Evolutionary conservation across 2,329 filamentous ascomycete species (phyloP).

Genomic region (Colletotrichum caudatum): DNA sequence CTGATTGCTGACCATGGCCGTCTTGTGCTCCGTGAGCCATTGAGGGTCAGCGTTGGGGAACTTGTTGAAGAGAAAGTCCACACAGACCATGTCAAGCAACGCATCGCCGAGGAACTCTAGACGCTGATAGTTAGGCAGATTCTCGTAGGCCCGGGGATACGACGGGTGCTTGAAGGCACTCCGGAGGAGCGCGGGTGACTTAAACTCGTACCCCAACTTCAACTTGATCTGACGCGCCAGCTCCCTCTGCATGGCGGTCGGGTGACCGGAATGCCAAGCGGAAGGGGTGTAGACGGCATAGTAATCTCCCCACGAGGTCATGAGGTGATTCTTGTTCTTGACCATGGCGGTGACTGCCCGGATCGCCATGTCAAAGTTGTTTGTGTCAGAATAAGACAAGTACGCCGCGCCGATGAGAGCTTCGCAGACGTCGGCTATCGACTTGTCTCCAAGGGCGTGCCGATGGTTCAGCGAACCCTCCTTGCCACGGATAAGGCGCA

Average conservation of each 20-base stretch:
- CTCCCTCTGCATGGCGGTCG: slow-evolving; percentile 76
- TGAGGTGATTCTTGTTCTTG: slow-evolving; percentile 74
- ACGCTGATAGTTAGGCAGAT: slow-evolving; percentile 89
- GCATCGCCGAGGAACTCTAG: slow-evolving; percentile 94
- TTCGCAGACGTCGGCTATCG: slow-evolving; percentile 93
- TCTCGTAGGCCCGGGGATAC: slow-evolving; percentile 78
- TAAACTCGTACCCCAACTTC: slow-evolving; percentile 73
- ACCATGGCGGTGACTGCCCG: slow-evolving; percentile 77
- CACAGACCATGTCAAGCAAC: slow-evolving; percentile 85
- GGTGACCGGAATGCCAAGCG: slow-evolving; percentile 72
- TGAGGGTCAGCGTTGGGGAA: slow-evolving; percentile 88
- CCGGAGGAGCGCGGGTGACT: slow-evolving; percentile 78
- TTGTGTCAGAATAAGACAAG: slow-evolving; percentile 58
- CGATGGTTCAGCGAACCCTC: slow-evolving; percentile 62
- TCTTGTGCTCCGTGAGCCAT: slow-evolving; percentile 98
- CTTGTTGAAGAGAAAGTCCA: slow-evolving; percentile 82
- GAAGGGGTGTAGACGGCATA: slow-evolving; percentile 75
- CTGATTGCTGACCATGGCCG: slow-evolving; percentile 98
- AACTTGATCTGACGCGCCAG: slow-evolving; percentile 73
- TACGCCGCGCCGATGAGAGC: slow-evolving; percentile 91
- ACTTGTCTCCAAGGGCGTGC: slow-evolving; percentile 86
- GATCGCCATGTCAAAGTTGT: slow-evolving; percentile 68
- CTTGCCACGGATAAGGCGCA: slow-evolving; percentile 82
- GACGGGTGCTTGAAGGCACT: slow-evolving; percentile 93
- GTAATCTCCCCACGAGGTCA: slow-evolving; percentile 80